A percentile compares a stretch with the other conserved stretches of the same genome.
Conservation (phyloP, 2,329 filamentous ascomycete genomes). For the Colletotrichum salicis region DNA sequence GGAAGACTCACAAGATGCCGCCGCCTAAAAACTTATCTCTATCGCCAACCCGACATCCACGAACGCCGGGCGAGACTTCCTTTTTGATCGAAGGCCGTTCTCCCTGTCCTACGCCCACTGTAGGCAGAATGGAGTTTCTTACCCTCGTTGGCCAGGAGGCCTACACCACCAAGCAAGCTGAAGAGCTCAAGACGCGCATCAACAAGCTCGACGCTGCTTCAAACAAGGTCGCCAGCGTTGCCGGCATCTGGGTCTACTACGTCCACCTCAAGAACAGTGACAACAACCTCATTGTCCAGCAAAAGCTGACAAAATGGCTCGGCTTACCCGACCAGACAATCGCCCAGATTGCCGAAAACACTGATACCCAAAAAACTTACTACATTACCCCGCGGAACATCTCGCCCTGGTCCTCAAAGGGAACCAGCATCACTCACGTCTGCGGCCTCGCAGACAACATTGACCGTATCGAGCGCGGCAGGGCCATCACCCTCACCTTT, state of each 20-base stretch:
- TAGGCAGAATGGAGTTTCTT: constrained; percentile 40
- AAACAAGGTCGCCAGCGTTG: constrained; percentile 55
- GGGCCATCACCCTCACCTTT: constrained; percentile 77
- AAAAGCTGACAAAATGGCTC: constrained; percentile 49
- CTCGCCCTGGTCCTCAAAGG: constrained; percentile 97
- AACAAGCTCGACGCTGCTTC: constrained; percentile 48
- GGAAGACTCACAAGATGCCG: constrained; percentile 29
- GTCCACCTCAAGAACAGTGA: constrained; percentile 66
- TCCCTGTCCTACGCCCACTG: constrained; percentile 33
- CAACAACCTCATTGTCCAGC: constrained; percentile 52
- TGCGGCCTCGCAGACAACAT: constrained; percentile 80
- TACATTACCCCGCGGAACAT: constrained; percentile 87
- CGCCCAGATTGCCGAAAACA: constrained; percentile 59
- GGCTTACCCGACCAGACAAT: constrained; percentile 55
- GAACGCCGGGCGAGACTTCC: constrained; percentile 30
- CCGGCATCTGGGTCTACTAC: constrained; percentile 73
- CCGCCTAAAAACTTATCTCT: constrained; percentile 29
- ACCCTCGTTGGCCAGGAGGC: constrained; percentile 57
- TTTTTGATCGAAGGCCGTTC: constrained; percentile 34
- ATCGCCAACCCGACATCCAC: constrained; percentile 13
- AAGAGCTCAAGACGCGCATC: constrained; percentile 57
- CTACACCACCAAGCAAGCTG: constrained; percentile 57
- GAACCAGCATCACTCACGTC: constrained; percentile 91
- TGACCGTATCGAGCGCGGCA: constrained; percentile 86
- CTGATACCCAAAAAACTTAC: constrained; percentile 48